Evolutionary conservation across 2,329 filamentous ascomycete genomes (phyloP), one percentile per base, ranked within the genome.

Genomic region (Aspergillus ruber): DNA sequence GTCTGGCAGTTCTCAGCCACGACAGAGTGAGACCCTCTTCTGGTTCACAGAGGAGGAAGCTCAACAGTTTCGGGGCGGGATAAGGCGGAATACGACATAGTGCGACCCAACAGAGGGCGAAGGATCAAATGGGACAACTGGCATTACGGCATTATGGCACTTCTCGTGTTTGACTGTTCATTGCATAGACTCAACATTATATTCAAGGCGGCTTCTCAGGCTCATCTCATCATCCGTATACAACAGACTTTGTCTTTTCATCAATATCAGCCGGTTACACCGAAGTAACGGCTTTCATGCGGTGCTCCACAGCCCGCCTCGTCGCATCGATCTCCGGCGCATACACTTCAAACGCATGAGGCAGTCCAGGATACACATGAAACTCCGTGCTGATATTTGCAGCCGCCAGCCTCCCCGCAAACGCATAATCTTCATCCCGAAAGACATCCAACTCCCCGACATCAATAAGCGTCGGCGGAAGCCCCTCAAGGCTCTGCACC

Each of bases 391-490:
- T 59, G n/a, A 73, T 69, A 18, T 72, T 71, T 10, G 63, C 66
- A n/a, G 60, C 63, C 49, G 67, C 69, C 29, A 76, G 53, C 44
- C 60, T 65, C 20, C 53, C 57, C 12, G 70, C 73, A 55, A 69
- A 75, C 18, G 61, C 60, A 15, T 75, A 47, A 42, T 59, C 60
- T 49, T 76, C 50, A 15, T 73, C 67, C 3, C 70, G 61, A 50
- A 76, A 75, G 25, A 72, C 57, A 54, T 77, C 74, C 33, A 72
- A 56, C 5, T 66, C 61, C 0, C 73, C 73, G 5, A 71, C 65
- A 43, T 72, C 69, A 27, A 78, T 68, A 49, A 73, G 77, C 0
- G 69, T 61, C 1, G 68, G 61, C 13, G 74, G 73, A 25, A 77
- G 56, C 0, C 65, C 66, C 27, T 62, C 59, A n/a, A 70, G 53